Conservation (phyloP, 2,329 filamentous ascomycete genomes). For the Diaporthe longicolla region DNA sequence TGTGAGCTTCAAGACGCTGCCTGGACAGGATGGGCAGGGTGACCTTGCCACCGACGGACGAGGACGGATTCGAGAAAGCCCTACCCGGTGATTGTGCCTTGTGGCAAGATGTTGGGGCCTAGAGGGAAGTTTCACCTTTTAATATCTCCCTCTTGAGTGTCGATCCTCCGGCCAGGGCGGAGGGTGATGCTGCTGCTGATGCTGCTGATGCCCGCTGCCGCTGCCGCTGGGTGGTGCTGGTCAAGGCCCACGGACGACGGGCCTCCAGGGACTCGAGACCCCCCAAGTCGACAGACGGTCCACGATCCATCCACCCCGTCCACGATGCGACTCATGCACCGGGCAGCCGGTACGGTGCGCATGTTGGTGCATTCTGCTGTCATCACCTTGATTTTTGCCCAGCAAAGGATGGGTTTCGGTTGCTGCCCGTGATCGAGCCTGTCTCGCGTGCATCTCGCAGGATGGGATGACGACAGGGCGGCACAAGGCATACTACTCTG, state of each 20-base stretch:
- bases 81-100: constrained; percentile 7
- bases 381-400: constrained; percentile 33
- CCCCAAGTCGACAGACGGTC: not conserved
- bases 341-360: constrained; percentile 13
- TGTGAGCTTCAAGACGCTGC: not conserved
- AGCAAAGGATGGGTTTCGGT: constrained; percentile 11
- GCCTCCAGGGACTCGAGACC: not conserved
- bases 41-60: constrained; percentile 14
- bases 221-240: not conserved
- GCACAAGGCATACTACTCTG: constrained; percentile 7
- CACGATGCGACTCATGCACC: constrained; percentile 30
- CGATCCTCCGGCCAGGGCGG: constrained; percentile 19
- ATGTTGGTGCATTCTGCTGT: constrained; percentile 28
- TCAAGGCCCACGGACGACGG: not conserved
- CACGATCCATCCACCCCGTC: constrained; percentile 5
- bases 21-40: constrained; percentile 6
- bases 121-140: constrained; percentile 35
- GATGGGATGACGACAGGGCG: constrained; percentile 8
- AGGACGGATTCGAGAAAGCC: not conserved
- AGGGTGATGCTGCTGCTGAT: not conserved
- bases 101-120: constrained; percentile 9
- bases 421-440: not conserved
- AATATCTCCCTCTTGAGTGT: not conserved
- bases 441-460: not conserved
- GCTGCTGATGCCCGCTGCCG: not conserved